Base-by-base conservation (phyloP, 805 yeast species). In the Kurtzmaniella cleridarum region DNA sequence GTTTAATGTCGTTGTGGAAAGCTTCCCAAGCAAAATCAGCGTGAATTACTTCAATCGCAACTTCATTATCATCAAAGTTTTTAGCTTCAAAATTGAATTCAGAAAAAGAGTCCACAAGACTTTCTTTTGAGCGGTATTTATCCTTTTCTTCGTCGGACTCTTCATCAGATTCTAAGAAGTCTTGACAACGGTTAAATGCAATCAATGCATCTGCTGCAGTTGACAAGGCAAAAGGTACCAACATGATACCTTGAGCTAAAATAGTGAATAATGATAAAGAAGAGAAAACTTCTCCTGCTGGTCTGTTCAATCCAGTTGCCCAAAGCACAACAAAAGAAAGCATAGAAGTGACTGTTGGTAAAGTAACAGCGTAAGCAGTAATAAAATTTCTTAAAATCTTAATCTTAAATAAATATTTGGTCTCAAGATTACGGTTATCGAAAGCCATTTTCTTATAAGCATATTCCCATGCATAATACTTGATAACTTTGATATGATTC, bases 381-480 rank as follows among this genome's bases (percentile, higher is more conserved):
- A 67, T 59, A 46, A 65, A 56, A 44, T 66, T 66, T 44, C 74
- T 52, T 47, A 69, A 49, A 1, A 66, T 61, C 46, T 68, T 63
- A 43, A 69, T 66, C n/a, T 62, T 60, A 47, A 65, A 66, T 37
- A 65, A 49, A 41, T 57, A 51, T 38, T 54, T 55, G 73, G 68
- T 67, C 51, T 69, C 75, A 15, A 51, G 44, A 24, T 50, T 55
- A 43, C 75, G 54, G n/a, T 59, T 57, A n/a, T 54, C 46, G 24
- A 64, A 53, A 35, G 69, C 59, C 41, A 49, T 56, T 30, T 51
- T 39, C 45, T 60, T 59, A 51, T 69, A 69, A 14, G 75, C 70
- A 38, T 55, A 26, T 50, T 69, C 75, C 75, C 75, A 69, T 11
- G 73, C 69, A 45, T 68, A 69, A 39, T 60, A 69, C 50, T 69